Base-by-base conservation (phyloP, 768 basidiomycete species). In the Tulasnella sp. region DNA sequence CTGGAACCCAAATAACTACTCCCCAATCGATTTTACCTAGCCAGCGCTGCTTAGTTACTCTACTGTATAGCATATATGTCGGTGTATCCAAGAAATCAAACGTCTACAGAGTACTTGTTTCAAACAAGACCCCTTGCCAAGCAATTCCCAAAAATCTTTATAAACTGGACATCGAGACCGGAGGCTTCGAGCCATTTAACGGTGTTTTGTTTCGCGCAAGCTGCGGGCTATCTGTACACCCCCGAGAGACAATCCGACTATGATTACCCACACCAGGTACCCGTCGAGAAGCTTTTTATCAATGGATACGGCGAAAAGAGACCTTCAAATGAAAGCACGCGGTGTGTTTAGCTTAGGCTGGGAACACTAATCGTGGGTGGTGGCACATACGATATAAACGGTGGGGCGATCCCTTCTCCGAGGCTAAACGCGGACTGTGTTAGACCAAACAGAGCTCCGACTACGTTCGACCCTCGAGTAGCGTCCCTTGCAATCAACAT, bases 251-350 rank as follows among this genome's bases (percentile, higher is more conserved):
- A 80, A 24, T 18, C 21, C 34, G 44, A 81, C 19, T 31, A 71
- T 81, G 48, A 81, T 58, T 21, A 71, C 27, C 80, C 77, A 79
- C 1, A 72, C 75, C 24, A 78, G 36, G 34, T 48, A 38, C 1
- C 68, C 72, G 38, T 27, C 27, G 27, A 80, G 56, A 78, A 72
- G 76, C 75, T 39, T 71, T 73, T 31, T 56, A 24, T 76, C 74
- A n/a, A 46, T 74, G 19, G 79, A 71, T 27, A 73, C 38, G 36
- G 73, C 71, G 71, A 71, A 72, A 31, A 79, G 42, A 14, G 42
- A 76, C 1, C 36, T 48, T 68, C 44, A 3, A 10, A 74, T 14
- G 42, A 58, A 19, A 42, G 0, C 38, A 44, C 12, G 27, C n/a
- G 1, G 14, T n/a, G 16, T 44, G 16, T 39, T n/a, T 19, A 56